Conservation (phyloP, 805 yeast species). For the Kuraishia floccosa region DNA sequence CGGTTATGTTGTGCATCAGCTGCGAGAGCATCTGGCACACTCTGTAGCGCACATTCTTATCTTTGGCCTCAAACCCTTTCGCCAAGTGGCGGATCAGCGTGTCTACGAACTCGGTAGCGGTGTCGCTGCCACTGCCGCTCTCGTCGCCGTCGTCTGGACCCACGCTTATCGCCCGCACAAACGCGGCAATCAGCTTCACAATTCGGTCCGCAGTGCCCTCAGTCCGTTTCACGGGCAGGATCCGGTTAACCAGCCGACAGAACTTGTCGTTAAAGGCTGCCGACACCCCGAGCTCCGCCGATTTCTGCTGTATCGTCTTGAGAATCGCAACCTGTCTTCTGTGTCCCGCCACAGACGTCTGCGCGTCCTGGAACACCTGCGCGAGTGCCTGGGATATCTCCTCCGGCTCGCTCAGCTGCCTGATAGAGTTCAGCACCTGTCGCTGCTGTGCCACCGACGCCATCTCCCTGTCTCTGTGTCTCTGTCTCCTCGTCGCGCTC, state of each 20-base stretch:
- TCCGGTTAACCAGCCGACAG: constrained; percentile 48
- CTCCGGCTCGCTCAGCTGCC: constrained; percentile 14
- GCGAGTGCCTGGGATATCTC: constrained; percentile 40
- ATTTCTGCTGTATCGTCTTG: constrained; percentile 43
- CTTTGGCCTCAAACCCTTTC: constrained; percentile 70
- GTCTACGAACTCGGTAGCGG: constrained; percentile 40
- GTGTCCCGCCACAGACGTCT: constrained; percentile 62
- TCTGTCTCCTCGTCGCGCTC: no score
- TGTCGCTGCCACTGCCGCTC: constrained; percentile 10
- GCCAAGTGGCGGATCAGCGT: constrained; percentile 52
- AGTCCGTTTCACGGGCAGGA: constrained; percentile 56
- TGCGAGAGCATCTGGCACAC: constrained; percentile 67
- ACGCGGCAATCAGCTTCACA: constrained; percentile 54
- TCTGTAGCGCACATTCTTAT: constrained; percentile 69
- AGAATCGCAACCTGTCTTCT: constrained; percentile 58
- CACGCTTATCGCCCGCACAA: constrained; percentile 38
- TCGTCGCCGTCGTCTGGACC: constrained; percentile 20
- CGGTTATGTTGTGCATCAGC: constrained; percentile 60
- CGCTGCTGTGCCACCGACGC: no score
- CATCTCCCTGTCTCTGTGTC: no score
- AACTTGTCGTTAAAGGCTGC: constrained; percentile 52
- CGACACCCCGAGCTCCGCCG: constrained; percentile 38
- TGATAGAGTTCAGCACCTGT: not conserved
- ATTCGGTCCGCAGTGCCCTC: constrained; percentile 68
- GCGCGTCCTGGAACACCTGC: constrained; percentile 73